These are phyloP conservation scores for Croton setiger DNA, from an alignment of 441 rosid species.

Conservation along the genomic window DNA sequence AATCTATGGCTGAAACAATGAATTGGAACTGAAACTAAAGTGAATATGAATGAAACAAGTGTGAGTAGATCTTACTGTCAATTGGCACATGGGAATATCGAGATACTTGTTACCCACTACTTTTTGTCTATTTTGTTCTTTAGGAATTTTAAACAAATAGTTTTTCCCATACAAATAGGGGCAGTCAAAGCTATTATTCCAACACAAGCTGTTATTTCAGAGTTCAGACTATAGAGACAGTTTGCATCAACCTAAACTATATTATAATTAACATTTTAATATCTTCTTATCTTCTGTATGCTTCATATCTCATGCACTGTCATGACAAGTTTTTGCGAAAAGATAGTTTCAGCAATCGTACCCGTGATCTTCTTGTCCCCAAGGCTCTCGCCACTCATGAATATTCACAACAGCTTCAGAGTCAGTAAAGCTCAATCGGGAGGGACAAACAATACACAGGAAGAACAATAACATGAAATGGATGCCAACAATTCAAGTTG, in stretches of 20 bases:
- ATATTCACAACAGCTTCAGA: background rate
- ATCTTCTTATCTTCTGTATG: background rate
- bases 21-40: background rate
- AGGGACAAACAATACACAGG: too few species aligned
- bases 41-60: background rate
- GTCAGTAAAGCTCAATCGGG: background rate
- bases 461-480: too few species aligned
- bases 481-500: background rate
- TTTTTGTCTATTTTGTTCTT: background rate
- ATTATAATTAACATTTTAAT: background rate
- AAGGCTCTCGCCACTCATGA: too few species aligned
- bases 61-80: background rate
- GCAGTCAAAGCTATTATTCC: background rate
- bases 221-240: slow-evolving; percentile 6
- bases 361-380: too few species aligned
- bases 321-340: too few species aligned
- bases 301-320: background rate
- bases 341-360: too few species aligned
- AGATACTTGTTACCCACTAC: slow-evolving; percentile 15
- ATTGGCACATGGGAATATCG: slow-evolving; percentile 8
- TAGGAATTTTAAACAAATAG: background rate
- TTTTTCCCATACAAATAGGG: background rate
- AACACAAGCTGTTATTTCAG: background rate
- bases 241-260: slow-evolving; percentile 5
- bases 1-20: background rate